These are phyloP conservation scores for Magnolia sinica DNA, from an alignment of 164 flowering plant genomes.

Conservation along the genomic window DNA sequence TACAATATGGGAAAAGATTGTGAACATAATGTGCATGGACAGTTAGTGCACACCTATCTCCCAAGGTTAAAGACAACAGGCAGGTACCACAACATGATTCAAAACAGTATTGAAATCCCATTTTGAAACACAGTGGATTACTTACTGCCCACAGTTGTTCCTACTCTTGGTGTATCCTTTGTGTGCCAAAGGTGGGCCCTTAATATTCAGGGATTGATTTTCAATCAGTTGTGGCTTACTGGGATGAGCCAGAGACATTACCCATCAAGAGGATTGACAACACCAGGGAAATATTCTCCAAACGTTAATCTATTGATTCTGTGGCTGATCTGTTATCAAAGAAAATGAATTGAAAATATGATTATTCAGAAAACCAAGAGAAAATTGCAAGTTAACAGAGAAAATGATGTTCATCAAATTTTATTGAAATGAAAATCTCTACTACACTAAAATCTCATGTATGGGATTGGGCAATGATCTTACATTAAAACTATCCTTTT, in stretches of 20 bases:
- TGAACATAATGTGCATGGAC: not conserved
- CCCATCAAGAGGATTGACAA: slow-evolving; percentile 79
- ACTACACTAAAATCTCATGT: not conserved
- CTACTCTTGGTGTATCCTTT: not conserved
- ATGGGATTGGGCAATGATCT: slow-evolving; percentile 9
- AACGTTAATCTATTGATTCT: slow-evolving; percentile 55
- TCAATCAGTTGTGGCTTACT: not conserved
- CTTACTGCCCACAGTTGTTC: not conserved
- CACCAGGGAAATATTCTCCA: slow-evolving; percentile 67
- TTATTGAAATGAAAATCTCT: not conserved
- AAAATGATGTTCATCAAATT: not conserved
- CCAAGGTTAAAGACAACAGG: not conserved
- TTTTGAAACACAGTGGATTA: not conserved
- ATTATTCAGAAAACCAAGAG: not conserved
- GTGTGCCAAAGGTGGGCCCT: not conserved
- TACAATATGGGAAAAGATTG: not conserved
- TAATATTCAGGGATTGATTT: not conserved
- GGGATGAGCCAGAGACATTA: slow-evolving; percentile 19
- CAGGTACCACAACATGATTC: not conserved
- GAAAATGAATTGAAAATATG: not conserved
- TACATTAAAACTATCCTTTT: slow-evolving; percentile 52
- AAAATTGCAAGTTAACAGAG: not conserved
- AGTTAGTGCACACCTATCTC: not conserved
- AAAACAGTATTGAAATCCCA: not conserved
- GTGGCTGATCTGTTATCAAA: slow-evolving; percentile 56